These are phyloP conservation scores for Penicillium cosmopolitanum DNA, from an alignment of 495 filamentous ascomycete species.

Conservation along the genomic window DNA sequence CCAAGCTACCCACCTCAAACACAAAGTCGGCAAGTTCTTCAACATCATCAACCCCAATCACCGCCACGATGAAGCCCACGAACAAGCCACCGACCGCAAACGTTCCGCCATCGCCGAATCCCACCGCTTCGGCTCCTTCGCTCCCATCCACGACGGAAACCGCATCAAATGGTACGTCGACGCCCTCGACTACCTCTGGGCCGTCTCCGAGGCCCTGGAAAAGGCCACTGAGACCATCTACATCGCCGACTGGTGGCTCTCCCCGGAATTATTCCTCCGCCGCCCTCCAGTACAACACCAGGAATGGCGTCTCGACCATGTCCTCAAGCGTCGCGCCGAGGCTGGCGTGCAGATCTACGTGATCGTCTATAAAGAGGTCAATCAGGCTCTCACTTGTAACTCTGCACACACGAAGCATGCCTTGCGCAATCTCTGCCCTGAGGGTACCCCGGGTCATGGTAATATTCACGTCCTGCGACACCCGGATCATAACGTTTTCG, in stretches of 20 bases:
- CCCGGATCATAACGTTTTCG: constrained; percentile 92
- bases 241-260: constrained; percentile 97
- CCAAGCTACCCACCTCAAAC: constrained; percentile 57
- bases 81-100: constrained; percentile 80
- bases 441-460: constrained; percentile 75
- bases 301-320: constrained; percentile 85
- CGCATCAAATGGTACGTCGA: constrained; percentile 97
- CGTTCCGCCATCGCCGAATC: constrained; percentile 69
- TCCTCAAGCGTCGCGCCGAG: constrained; percentile 86
- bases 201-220: constrained; percentile 85
- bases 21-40: constrained; percentile 68
- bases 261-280: constrained; percentile 88
- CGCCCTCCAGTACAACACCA: constrained; percentile 79
- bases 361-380: constrained; percentile 88
- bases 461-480: constrained; percentile 92
- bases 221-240: constrained; percentile 90
- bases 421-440: constrained; percentile 75
- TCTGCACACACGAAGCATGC: constrained; percentile 91
- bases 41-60: constrained; percentile 87
- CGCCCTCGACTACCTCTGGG: constrained; percentile 89
- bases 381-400: constrained; percentile 88
- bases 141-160: constrained; percentile 82
- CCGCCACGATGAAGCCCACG: constrained; percentile 92
- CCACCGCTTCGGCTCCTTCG: constrained; percentile 86
- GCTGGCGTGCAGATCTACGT: constrained; percentile 94